phyloP scores from a whole-genome alignment of 768 basidiomycete species.

The Pisolithus sp. region DNA sequence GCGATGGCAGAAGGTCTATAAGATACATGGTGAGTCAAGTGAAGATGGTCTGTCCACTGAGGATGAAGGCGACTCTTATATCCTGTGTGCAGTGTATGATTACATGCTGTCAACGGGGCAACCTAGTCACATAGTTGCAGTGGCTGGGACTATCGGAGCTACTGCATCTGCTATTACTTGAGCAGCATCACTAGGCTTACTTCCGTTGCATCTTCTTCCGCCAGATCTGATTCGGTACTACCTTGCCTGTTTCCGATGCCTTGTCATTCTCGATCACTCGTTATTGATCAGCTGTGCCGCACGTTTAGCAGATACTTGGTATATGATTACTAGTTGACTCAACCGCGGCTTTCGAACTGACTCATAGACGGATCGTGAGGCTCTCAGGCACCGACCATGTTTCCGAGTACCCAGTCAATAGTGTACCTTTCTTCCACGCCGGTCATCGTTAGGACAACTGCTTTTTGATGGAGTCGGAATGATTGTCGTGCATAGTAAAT shows the following conservation, averaged over 20 bases:
- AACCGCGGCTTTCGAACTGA: no score
- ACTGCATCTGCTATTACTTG: conserved; percentile 13
- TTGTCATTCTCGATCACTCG: conserved; percentile 17
- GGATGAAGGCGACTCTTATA: conserved; percentile 17
- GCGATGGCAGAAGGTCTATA: conserved; percentile 44
- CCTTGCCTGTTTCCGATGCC: conserved; percentile 4
- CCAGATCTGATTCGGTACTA: conserved; percentile 15
- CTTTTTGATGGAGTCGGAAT: no score
- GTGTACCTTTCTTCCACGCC: no score
- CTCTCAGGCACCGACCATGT: conserved; percentile 18
- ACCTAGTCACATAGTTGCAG: conserved; percentile 28
- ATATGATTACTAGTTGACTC: conserved; percentile 8
- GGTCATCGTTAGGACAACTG: no score
- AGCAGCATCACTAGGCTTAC: conserved; percentile 24
- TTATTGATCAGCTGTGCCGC: conserved; percentile 16
- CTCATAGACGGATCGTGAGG: no score
- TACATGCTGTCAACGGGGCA: conserved; percentile 24
- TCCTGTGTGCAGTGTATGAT: conserved; percentile 21
- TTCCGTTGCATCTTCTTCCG: conserved; percentile 15
- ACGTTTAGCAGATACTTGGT: conserved; percentile 8
- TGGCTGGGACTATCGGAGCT: conserved; percentile 20
- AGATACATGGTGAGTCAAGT: conserved; percentile 18
- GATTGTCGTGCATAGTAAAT: no score
- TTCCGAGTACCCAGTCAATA: neutral
- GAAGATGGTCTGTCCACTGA: conserved; percentile 2